Base-by-base conservation (phyloP, 1,139 yeast species). In the Debaryomyces udenii region DNA sequence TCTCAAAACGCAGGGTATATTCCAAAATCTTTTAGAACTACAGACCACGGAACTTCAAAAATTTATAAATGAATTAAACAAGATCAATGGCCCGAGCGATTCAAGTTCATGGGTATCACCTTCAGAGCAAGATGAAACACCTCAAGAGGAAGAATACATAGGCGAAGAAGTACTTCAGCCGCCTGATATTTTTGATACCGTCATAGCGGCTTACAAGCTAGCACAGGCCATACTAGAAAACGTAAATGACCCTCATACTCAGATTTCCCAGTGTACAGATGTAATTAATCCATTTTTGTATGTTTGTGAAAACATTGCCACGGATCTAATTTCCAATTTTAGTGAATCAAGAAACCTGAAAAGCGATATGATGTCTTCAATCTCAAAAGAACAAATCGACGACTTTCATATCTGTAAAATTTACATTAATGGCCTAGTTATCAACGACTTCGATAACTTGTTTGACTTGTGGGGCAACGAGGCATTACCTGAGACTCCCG, bases 121-220 rank as follows among this genome's bases (percentile, higher is more conserved):
- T 9, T 31, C 28, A 7, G 10, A 31, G 4, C 44, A 37, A 11
- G 44, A 38, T n/a, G 23, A 11, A 44, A 9, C 46, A 43, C n/a
- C 45, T 5, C 35, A 42, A 18, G 59, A 57, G 39, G 55, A 55
- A 31, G 59, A 59, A 26, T 60, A 51, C 22, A 51, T 55, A 2
- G 54, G 59, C 24, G 71, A 61, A 39, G 60, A 60, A 38, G 58
- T 61, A 1, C 51, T 68, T 3, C 76, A 70, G 45, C 75, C 76
- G 0, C 44, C 60, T 6, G 77, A 71, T 44, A 53, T 70, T 5
- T 60, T 62, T 39, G 78, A 72, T 24, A 64, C 75, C 1, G 52
- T 68, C 0, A 35, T 66, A 4, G 55, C 70, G 0, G 53, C 61
- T 1, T 67, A 61, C 45, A 64, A 58, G 39, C 50, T 70, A 27